Base-by-base conservation (phyloP, 371 early-diverging fungal genomes). In the Zychaea mexicana region DNA sequence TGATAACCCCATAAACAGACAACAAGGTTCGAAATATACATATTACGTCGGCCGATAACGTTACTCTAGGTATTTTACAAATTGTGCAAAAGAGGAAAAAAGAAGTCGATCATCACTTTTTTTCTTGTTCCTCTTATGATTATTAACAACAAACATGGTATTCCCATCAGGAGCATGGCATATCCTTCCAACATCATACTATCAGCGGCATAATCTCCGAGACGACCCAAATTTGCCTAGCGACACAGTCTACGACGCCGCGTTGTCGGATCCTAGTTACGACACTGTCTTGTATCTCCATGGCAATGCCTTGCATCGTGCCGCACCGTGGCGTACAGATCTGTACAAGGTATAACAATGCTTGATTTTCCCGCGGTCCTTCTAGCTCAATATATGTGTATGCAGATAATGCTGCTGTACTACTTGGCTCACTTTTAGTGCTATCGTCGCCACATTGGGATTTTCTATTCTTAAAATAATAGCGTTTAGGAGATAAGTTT, bases 281-380 rank as follows among this genome's bases (percentile, higher is more conserved):
- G 74, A 78, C 9, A 76, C 78, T 0, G 63, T 81, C 10, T 54
- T 81, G 21, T 81, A 81, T 69, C 74, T 81, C 30, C 81, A 81
- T 57, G 81, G 81, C 15, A 81, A 81, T 52, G 78, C 81, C 15
- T 66, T 78, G 61, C 60, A 78, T 57, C 68, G 81, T 19, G 72
- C 72, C 27, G 77, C 77, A 9, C 75, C 78, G 12, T 81, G 81
- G 81, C 71, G 81, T 39, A 55, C 74, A 0, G 75, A 78, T 39
- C 49, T 78, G 19, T 81, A 81, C 60, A 81, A 78, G 66, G 81
- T 77, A 69, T 24, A 26, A 49, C 4, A 49, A 33, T 26, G 2
- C 9, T 2, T 36, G 4, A 49, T 27, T 57, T 42, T 42, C 42
- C 42, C 42, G 42, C 42, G 42, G 17, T 42, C n/a, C 15, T 42